phyloP scores from a whole-genome alignment of 805 yeast genomes.

The Saccharomycopsis sp. region DNA sequence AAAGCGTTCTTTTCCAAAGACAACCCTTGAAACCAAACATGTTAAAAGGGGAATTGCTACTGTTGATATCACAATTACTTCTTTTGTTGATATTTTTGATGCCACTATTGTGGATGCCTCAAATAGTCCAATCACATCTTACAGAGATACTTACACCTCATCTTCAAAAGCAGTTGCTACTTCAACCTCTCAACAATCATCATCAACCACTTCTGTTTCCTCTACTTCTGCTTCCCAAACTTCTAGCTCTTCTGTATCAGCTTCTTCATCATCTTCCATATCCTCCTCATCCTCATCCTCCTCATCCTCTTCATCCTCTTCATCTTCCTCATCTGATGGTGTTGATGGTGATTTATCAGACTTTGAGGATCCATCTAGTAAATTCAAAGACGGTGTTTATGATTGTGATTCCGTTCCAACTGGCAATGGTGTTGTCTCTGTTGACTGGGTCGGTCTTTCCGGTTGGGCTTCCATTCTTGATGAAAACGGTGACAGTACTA shows the following conservation, averaged over 20 bases:
- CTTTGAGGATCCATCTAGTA: slow-evolving; percentile 37
- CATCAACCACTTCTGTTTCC: slow-evolving; percentile 19
- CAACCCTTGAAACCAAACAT: background rate
- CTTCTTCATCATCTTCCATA: slow-evolving; percentile 25
- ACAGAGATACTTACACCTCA: no score
- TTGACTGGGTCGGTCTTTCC: slow-evolving; percentile 64
- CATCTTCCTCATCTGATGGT: slow-evolving; percentile 27
- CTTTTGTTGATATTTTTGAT: background rate
- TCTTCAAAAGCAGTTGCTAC: no score
- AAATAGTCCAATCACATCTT: background rate
- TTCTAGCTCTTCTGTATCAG: slow-evolving; percentile 25
- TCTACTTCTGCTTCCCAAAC: slow-evolving; percentile 25
- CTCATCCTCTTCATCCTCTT: slow-evolving; percentile 23
- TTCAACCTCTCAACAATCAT: no score
- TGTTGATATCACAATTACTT: background rate
- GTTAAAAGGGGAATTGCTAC: slow-evolving; percentile 1
- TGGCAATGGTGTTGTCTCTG: slow-evolving; percentile 74
- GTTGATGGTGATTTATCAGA: slow-evolving; percentile 43
- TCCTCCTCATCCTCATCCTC: slow-evolving; percentile 26
- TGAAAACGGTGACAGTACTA: slow-evolving; percentile 51
- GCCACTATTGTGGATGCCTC: background rate
- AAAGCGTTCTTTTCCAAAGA: no score
- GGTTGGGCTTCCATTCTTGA: slow-evolving; percentile 69
- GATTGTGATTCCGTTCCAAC: slow-evolving; percentile 60
- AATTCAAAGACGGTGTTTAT: slow-evolving; percentile 60